phyloP scores from a whole-genome alignment of 257 asterid genomes.

The Gentiana dahurica region DNA sequence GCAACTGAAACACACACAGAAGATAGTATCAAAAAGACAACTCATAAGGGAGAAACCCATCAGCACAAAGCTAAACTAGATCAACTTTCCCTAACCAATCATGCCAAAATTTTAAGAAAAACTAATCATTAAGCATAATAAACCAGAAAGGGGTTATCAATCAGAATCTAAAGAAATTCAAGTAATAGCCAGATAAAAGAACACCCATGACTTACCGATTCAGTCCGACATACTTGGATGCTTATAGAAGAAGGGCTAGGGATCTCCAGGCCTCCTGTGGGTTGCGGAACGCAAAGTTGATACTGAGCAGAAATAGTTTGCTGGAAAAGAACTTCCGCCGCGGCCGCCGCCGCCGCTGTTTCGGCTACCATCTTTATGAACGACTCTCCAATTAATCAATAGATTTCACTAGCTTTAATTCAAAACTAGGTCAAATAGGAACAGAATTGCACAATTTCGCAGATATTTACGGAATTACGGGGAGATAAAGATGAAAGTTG shows the following conservation, averaged over 20 bases:
- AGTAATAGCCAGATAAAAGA: constrained; percentile 5
- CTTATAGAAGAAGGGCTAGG: constrained; percentile 1
- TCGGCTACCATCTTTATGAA: constrained; percentile 15
- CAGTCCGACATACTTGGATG: constrained; percentile 22
- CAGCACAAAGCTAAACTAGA: too few relatives aligned
- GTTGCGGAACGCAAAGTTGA: constrained; percentile 12
- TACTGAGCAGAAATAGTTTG: constrained; percentile 25
- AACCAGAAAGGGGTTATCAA: too few relatives aligned
- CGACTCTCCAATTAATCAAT: background rate
- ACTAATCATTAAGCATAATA: too few relatives aligned
- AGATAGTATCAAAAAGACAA: too few relatives aligned
- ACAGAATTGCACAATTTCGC: too few relatives aligned
- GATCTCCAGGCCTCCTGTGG: background rate
- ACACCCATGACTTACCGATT: constrained; percentile 19
- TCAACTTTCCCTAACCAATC: too few relatives aligned
- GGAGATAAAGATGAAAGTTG: too few relatives aligned
- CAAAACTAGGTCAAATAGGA: too few relatives aligned
- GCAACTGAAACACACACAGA: too few relatives aligned
- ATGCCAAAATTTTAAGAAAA: too few relatives aligned
- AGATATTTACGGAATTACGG: too few relatives aligned
- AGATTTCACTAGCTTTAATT: background rate
- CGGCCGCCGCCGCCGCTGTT: constrained; percentile 14
- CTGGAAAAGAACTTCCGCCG: constrained; percentile 15
- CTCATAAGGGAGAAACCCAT: too few relatives aligned
- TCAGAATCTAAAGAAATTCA: background rate